Base-by-base conservation (phyloP, 352 stramenopile genomes). In the Pythium dissotocum region DNA sequence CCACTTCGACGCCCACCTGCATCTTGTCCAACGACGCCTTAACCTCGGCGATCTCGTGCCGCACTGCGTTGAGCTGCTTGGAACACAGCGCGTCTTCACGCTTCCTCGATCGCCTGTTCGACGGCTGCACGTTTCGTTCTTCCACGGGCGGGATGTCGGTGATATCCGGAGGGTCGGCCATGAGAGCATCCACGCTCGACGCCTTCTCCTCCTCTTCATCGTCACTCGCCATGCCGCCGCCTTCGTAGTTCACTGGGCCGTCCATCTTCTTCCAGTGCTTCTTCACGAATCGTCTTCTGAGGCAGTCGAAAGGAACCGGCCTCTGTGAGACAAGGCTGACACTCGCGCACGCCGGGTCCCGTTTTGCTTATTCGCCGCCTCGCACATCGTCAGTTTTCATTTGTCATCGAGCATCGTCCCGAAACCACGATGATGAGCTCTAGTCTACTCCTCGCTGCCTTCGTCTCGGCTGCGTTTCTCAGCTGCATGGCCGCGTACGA, bases 81-180 rank as follows among this genome's bases (percentile, higher is more conserved):
- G 71, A 58, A 44, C 77, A 78, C 21, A 80, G 60, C 26, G 67
- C 67, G 0, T 59, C 30, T n/a, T 91, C 79, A 13, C 73, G n/a
- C 51, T 82, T 89, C 24, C 77, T 73, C 6, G 69, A 75, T 6
- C 70, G 57, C 30, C n/a, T 58, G 6, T 26, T 12, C 6, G 51
- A 16, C 12, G 51, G 28, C 51, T 35, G 32, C 13, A 32, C 13
- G 32, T 4, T 40, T 24, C 7, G 32, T 13, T 35, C 12, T 40
- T 38, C 13, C 3, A 2, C 28, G 3, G 48, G n/a, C 6, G n/a
- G 6, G 28, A 13, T n/a, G 28, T 68, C 21, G 75, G 62, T 18
- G 70, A 73, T 0, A 60, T 63, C 16, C 66, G 54, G 49, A 76
- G 74, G 16, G 73, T 56, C 49, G 75, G 66, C 46, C 49, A 59